A percentile compares a stretch with the other conserved stretches of the same genome.
Evolutionary conservation across 805 yeast species (phyloP).

Genomic region (Tetrapisispora pingtungensis): DNA sequence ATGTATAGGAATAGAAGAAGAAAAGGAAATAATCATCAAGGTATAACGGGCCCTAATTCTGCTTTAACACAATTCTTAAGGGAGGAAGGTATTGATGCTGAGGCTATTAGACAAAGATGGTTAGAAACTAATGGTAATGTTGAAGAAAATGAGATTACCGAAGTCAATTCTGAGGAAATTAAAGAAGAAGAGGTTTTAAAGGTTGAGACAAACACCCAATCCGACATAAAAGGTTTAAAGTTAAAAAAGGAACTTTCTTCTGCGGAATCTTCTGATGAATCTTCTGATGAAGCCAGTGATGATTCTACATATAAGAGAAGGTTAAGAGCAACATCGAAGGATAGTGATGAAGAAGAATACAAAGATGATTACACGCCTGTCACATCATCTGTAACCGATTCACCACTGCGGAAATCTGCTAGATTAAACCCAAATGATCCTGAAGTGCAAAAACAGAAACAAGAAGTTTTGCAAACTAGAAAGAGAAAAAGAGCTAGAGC

Average conservation of each 20-base stretch:
- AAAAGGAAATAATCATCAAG: constrained; percentile 12
- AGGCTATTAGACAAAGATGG: constrained; percentile 50
- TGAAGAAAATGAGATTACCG: constrained; percentile 1
- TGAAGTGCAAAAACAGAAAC: constrained; percentile 24
- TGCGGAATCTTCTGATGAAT: background rate
- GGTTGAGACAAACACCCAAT: background rate
- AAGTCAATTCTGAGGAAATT: background rate
- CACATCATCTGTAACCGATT: background rate
- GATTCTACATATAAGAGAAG: constrained; percentile 7
- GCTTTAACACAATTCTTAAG: constrained; percentile 83
- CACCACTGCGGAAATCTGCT: constrained; percentile 3
- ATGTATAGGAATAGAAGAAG: constrained; percentile 25
- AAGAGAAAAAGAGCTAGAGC: constrained; percentile 73
- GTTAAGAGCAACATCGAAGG: constrained; percentile 28
- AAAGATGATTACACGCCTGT: constrained; percentile 3
- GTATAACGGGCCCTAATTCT: constrained; percentile 56
- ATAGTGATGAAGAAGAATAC: constrained; percentile 27
- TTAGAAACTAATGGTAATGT: constrained; percentile 21
- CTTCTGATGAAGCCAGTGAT: constrained; percentile 3
- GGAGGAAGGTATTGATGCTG: constrained; percentile 83
- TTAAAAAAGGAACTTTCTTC: too few species aligned
- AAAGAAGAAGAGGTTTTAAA: background rate
- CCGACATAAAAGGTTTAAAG: background rate
- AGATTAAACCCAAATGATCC: constrained; percentile 5
- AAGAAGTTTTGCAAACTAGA: constrained; percentile 44